A percentile compares a stretch with the other conserved stretches of the same genome.
Evolutionary conservation across 768 basidiomycete genomes (phyloP).

Genomic region (Trametes gibbosa): DNA sequence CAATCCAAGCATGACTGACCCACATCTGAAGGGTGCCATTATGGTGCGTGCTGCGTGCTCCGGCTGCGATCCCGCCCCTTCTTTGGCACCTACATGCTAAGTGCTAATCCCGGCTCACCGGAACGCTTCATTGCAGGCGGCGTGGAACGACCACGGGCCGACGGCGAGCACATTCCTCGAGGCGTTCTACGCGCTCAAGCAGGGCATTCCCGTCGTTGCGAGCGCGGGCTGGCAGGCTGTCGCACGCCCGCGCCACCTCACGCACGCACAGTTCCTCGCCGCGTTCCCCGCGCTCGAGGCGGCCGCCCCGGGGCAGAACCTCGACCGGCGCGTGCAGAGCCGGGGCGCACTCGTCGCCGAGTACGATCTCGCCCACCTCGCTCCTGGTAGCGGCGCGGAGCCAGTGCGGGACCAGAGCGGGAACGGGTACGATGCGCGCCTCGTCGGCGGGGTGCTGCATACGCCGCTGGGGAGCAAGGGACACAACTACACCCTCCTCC

Average conservation of each 20-base stretch:
- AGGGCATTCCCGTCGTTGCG: conserved; percentile 26
- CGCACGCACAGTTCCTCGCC: conserved; percentile 22
- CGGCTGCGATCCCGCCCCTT: not conserved
- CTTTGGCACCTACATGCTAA: not conserved
- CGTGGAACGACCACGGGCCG: conserved; percentile 30
- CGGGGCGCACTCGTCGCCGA: conserved; percentile 16
- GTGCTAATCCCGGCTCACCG: not conserved
- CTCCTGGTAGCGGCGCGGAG: not conserved
- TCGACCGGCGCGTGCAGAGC: conserved; percentile 23
- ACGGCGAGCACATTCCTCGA: conserved; percentile 28
- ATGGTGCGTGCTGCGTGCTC: conserved; percentile 16
- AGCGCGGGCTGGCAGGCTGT: conserved; percentile 26
- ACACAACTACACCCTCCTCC: conserved; percentile 24
- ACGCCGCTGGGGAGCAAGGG: conserved; percentile 27
- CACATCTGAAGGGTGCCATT: conserved; percentile 25
- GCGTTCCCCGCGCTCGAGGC: conserved; percentile 22
- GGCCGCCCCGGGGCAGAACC: conserved; percentile 25
- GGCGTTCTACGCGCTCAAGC: conserved; percentile 27
- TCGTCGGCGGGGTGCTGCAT: conserved; percentile 12
- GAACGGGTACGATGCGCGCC: conserved; percentile 22
- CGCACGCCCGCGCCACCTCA: conserved; percentile 26
- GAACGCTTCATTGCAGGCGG: conserved; percentile 11
- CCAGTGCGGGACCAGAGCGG: conserved; percentile 21
- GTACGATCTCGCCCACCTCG: conserved; percentile 15
- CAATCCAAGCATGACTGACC: conserved; percentile 23